Base-by-base conservation (phyloP, 805 yeast species). In the Suhomyces canberraensis region DNA sequence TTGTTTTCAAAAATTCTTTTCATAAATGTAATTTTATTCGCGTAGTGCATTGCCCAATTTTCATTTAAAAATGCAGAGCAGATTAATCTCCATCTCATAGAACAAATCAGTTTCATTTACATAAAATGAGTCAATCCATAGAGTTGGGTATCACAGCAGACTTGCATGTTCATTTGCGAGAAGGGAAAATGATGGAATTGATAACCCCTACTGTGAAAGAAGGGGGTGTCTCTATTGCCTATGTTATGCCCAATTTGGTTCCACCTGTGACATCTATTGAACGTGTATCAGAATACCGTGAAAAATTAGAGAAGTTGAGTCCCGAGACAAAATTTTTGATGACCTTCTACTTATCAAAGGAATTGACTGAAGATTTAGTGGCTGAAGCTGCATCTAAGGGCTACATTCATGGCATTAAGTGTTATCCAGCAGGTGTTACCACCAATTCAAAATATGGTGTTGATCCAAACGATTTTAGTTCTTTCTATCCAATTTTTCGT, bases 391-490 rank as follows among this genome's bases (percentile, higher is more conserved):
- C 90, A 6, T 56, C 69, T 37, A 52, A 63, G 13, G 81, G 81
- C 1, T 79, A 78, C 25, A 79, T 91, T 37, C 71, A 79, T 20
- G 99, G 99, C 39, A 87, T 93, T 48, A 93, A 93, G 61, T 89
- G 96, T 58, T 93, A 93, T 60, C 99, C 99, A 28, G 97, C 98
- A 2, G 99, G 99, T 30, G 99, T 93, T 21, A 93, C 99, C n/a
- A 93, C 99, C 26, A 93, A 93, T 66, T 88, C 96, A 8, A 62
- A 76, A 33, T 85, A 82, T 3, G 98, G 98, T 34, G 96, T 93
- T 16, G 93, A 85, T 58, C 95, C 95, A 16, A 87, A 89, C 51
- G 95, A 91, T 53, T 93, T 93, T 62, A 76, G 83, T 32, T 79
- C 75, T 4, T 93, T 90, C 52, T 93, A 89, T 58, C 95, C 96